Evolutionary conservation across 2,329 filamentous ascomycete species (phyloP), one percentile per base, ranked within the genome.

Genomic region (Helotiales sp.): DNA sequence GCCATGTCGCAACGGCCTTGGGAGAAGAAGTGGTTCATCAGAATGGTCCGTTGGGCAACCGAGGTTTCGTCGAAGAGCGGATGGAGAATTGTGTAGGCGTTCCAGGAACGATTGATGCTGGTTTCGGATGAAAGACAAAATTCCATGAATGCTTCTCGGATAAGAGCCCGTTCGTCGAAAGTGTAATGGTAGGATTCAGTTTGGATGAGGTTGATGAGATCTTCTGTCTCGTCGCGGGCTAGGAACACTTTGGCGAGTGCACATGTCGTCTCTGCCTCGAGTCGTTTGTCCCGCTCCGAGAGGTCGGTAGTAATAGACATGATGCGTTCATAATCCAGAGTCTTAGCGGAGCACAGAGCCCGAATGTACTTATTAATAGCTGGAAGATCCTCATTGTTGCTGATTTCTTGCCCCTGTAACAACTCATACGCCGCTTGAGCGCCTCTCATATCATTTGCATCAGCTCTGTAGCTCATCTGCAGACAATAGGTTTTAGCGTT

Each of bases 21-120:
- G 7, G 80, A 76, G 70, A 96, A 96, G 74, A 98, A 97, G 22
- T 82, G 79, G 22, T 87, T 81, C 90, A 99, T 96, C 44, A 97
- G 78, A 25, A 79, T 74, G 13, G 87, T 85, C 9, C 93, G 88
- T 50, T 83, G 79, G 2, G 80, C 76, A 5, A 85, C 79, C n/a
- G 83, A 79, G 0, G 87, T 87, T 67, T 88, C 86, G 6, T 83
- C 80, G 72, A 88, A 87, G 70, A 84, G 82, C 56, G 86, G 82
- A 8, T 82, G 79, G 29, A 88, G 73, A n/a, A 88, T 73, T 79
- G 89, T 69, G 79, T 88, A 89, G 5, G 79, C 78, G 51, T 83
- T 81, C 86, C 86, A 88, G 1, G 80, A 81, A 50, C 86, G 80
- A 3, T 85, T 81, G 3, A 85, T 88, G 57, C 81, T 87, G 65